Percentiles rank a stretch among this genome's conserved stretches.
Evolutionary conservation across 768 basidiomycete genomes (phyloP).

Genomic region (Kwoniella europaea): DNA sequence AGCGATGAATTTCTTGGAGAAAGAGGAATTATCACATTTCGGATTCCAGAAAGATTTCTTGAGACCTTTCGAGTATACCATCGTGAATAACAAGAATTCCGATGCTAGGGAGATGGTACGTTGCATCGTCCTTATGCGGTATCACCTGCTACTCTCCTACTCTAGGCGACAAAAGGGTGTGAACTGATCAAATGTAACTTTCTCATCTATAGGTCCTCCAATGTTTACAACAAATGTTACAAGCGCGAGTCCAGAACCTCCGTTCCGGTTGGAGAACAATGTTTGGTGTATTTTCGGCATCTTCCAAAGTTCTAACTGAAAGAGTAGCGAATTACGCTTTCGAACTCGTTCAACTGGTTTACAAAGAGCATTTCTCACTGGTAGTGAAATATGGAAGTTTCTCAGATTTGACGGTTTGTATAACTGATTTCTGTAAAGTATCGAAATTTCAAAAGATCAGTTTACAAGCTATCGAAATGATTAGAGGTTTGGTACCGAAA

Average conservation of each 20-base stretch:
- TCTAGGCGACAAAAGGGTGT: no score
- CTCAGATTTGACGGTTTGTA: constrained; percentile 92
- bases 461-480: constrained; percentile 93
- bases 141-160: no score
- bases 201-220: constrained; percentile 74
- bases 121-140: no score
- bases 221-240: constrained; percentile 98
- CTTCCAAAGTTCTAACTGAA: constrained; percentile 92
- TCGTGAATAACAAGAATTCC: constrained; percentile 93
- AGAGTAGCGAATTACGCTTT: constrained; percentile 91
- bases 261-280: constrained; percentile 99
- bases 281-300: constrained; percentile 97
- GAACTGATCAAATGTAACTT: no score
- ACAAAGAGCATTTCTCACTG: constrained; percentile 85
- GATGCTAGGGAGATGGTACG: constrained; percentile 89
- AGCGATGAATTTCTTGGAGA: constrained; percentile 98
- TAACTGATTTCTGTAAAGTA: constrained; percentile 99
- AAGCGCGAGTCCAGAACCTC: constrained; percentile 90
- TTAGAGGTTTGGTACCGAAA: constrained; percentile 86
- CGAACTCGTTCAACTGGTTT: constrained; percentile 89
- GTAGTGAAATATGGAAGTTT: constrained; percentile 94
- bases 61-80: constrained; percentile 96
- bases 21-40: constrained; percentile 96
- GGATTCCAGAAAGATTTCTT: constrained; percentile 99
- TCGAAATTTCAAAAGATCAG: constrained; percentile 99